phyloP scores from a whole-genome alignment of 192 early-diverging fungal species.

The Podila clonocystis region DNA sequence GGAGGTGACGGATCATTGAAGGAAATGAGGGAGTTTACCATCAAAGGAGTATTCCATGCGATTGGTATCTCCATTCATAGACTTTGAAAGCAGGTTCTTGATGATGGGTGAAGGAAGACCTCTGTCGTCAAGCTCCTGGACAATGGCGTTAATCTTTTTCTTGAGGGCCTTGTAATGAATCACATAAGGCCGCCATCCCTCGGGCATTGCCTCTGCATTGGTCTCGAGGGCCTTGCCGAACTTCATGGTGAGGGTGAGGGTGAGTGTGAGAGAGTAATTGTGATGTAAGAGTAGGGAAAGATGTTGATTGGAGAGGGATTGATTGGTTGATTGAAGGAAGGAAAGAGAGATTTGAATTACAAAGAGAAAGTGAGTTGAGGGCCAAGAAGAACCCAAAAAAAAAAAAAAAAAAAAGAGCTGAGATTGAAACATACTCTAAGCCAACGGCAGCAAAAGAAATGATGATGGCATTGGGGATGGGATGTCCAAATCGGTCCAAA shows the following conservation, averaged over 20 bases:
- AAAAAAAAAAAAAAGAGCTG: background rate
- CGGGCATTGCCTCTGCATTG: slow-evolving; percentile 72
- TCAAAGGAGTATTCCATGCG: slow-evolving; percentile 47
- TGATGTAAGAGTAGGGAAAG: background rate
- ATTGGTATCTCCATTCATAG: slow-evolving; percentile 31
- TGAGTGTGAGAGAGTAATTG: background rate
- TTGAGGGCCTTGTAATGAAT: slow-evolving; percentile 82
- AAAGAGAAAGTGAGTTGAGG: background rate
- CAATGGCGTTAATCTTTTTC: slow-evolving; percentile 76
- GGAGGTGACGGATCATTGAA: background rate
- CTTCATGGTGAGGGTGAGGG: slow-evolving; percentile 63
- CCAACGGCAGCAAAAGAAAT: no score
- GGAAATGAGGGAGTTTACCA: slow-evolving; percentile 11
- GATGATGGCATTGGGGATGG: no score
- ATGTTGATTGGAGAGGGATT: background rate
- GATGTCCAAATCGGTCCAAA: no score
- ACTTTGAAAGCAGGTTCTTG: slow-evolving; percentile 30
- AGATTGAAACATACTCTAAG: no score
- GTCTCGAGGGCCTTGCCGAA: slow-evolving; percentile 77
- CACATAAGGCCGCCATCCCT: slow-evolving; percentile 76
- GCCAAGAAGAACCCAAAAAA: no score
- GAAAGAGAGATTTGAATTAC: background rate
- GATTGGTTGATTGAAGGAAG: background rate
- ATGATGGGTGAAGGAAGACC: slow-evolving; percentile 52
- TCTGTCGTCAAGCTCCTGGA: slow-evolving; percentile 69